Base-by-base conservation (phyloP, 78 protist genomes). In the Guillardia theta region DNA sequence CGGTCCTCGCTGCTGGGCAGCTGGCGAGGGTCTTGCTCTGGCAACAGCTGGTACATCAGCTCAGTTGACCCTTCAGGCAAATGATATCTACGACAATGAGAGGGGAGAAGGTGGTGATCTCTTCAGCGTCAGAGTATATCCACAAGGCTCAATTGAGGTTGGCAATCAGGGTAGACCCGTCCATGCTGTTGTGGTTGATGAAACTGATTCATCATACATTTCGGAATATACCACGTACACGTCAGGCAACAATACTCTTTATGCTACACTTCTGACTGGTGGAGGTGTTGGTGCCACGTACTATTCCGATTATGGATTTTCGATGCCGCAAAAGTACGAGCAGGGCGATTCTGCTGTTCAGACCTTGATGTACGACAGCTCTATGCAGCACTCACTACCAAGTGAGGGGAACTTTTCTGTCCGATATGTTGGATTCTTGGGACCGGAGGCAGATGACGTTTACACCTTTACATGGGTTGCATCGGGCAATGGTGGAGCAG, bases 41-140 rank as follows among this genome's bases (percentile, higher is more conserved):
- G 90, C 90, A 4, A 80, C 90, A 0, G 90, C 90, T 1, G 90
- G 90, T 8, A 80, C 90, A 45, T 46, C 90, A 0, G 90, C 90
- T 30, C 90, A 80, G 50, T 8, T 80, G 18, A 80, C 90, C 8
- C 12, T 80, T 15, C 90, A 80, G 37, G 90, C 90, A 2, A 80
- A 80, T 53, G 90, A 80, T 53, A 19, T 22, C 33, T 80, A 44
- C 90, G 90, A 80, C 50, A 80, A 80, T 30, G 90, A 80, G 90
- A 46, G 90, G 6, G 90, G 90, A 0, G 90, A 44, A 22, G 90
- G 90, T 30, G 90, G 37, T 9, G 90, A 80, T 30, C 41, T 44
- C 33, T 80, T 80, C 50, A 45, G 70, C 46, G 90, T 80, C 33
- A 46, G 90, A 44, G 90, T 80, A 19, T 44, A 27, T 36, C 90